A percentile compares a stretch with the other conserved stretches of the same genome.
phyloP scores from a whole-genome alignment of 2,329 filamentous ascomycete genomes.

The Colletotrichum sp. region DNA sequence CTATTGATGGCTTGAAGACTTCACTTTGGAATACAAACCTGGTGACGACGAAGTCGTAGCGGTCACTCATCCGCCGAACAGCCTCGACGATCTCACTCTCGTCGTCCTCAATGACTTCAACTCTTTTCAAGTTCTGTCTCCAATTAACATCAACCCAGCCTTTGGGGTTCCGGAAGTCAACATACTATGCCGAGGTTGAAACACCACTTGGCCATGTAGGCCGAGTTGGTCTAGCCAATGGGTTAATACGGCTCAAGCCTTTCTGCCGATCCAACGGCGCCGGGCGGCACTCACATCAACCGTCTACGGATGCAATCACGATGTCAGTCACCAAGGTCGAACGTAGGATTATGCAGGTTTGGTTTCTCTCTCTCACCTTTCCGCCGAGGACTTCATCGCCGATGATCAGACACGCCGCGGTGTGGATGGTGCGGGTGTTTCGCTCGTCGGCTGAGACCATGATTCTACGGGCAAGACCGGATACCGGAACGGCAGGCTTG shows the following conservation, averaged over 20 bases:
- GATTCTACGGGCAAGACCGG: constrained; percentile 33
- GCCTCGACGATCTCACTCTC: constrained; percentile 90
- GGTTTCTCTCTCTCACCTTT: constrained; percentile 64
- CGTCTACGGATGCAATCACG: constrained; percentile 28
- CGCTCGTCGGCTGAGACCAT: constrained; percentile 60
- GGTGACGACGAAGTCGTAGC: constrained; percentile 94
- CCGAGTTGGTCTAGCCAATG: constrained; percentile 62
- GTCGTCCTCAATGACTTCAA: constrained; percentile 95
- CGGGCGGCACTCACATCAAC: constrained; percentile 40
- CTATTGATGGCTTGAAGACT: not conserved
- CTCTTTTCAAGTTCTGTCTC: constrained; percentile 73
- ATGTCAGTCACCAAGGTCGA: not conserved
- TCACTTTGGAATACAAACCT: constrained; percentile 46
- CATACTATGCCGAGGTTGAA: constrained; percentile 65
- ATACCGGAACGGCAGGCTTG: constrained; percentile 27
- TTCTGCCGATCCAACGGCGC: not conserved
- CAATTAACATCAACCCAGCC: not conserved
- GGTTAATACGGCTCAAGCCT: constrained; percentile 12
- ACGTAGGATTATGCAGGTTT: not conserved
- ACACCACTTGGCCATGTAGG: constrained; percentile 69
- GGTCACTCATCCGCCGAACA: constrained; percentile 82
- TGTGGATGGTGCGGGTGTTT: constrained; percentile 76
- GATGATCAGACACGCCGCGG: constrained; percentile 91
- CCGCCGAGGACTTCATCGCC: constrained; percentile 96
- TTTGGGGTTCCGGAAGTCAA: not conserved